Evolutionary conservation across 2,329 filamentous ascomycete genomes (phyloP), one percentile per base, ranked within the genome.

Genomic region (Verticillium nubilum): DNA sequence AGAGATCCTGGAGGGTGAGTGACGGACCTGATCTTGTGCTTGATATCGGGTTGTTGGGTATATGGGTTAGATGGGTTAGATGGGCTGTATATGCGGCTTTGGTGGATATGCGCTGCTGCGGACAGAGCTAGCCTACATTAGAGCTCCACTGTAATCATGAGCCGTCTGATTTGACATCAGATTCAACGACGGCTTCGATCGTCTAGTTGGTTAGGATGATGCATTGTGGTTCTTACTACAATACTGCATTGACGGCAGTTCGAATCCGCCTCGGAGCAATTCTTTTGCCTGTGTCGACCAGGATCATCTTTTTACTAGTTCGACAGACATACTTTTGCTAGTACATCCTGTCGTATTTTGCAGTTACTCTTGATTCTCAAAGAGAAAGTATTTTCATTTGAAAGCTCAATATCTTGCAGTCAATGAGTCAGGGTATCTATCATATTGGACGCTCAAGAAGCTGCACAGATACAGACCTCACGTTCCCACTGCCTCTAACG

Each of bases 401-500:
- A n/a, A n/a, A n/a, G n/a, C n/a, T n/a, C n/a, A n/a, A n/a, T n/a
- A n/a, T n/a, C n/a, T n/a, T n/a, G 29, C 13, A 31, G 29, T 31
- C 9, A 31, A 31, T 23, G 5, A 50, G 10, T 19, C 12, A 50
- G 42, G 42, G 42, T 50, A 50, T 50, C 37, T 31, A 3, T 31
- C 29, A 31, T 13, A 10, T 10, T 31, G 29, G 13, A 31, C 13
- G 29, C 29, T 31, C 29, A 2, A 13, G 29, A 13, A 50, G 7
- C 42, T 50, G 42, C 7, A 50, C 42, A n/a, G 77, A 71, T 6
- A 85, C 76, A 7, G 74, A 77, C 58, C 82, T 75, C 25, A 80
- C 73, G 58, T 78, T 74, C 1, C 82, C 82, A 57, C 72, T 75
- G 3, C 82, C 82, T 58, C 69, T 76, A 2, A 81, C 66, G 12